phyloP scores from a whole-genome alignment of 2,329 filamentous ascomycete genomes.

The Delphinella strobiligena region DNA sequence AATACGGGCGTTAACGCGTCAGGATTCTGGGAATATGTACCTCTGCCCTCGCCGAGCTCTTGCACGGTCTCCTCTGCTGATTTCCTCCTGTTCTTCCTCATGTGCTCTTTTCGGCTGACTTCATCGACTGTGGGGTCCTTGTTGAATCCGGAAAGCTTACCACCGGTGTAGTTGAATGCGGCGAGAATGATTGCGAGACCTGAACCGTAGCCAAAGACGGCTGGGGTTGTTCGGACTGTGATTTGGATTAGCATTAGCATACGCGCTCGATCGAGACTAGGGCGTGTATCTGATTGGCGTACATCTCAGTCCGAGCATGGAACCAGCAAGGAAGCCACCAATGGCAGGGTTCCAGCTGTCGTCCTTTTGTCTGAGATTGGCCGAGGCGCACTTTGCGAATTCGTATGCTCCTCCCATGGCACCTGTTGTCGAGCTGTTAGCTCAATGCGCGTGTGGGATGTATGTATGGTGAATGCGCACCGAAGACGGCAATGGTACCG shows the following conservation, averaged over 20 bases:
- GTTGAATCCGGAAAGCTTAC: slow-evolving; percentile 43
- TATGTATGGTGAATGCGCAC: slow-evolving; percentile 32
- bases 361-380: slow-evolving; percentile 77
- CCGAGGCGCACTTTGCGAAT: slow-evolving; percentile 63
- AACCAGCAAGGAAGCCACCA: slow-evolving; percentile 65
- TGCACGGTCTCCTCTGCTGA: slow-evolving; percentile 69
- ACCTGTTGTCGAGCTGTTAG: slow-evolving; percentile 36
- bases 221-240: slow-evolving; percentile 49
- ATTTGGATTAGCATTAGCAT: slow-evolving; percentile 11
- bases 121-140: slow-evolving; percentile 53
- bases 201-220: slow-evolving; percentile 56
- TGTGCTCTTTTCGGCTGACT: slow-evolving; percentile 61
- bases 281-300: slow-evolving; percentile 22
- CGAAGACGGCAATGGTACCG: slow-evolving; percentile 55
- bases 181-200: slow-evolving; percentile 46
- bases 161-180: slow-evolving; percentile 57
- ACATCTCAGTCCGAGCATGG: slow-evolving; percentile 63
- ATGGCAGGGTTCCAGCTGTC: slow-evolving; percentile 64
- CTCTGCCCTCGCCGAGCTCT: slow-evolving; percentile 76
- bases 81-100: slow-evolving; percentile 62
- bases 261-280: background rate
- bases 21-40: slow-evolving; percentile 32
- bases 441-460: background rate
- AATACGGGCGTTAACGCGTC: no score
- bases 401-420: slow-evolving; percentile 63